These are phyloP conservation scores for Polytrichum formosum DNA, from an alignment of 225 moss, liverwort and hornwort species.

Conservation along the genomic window DNA sequence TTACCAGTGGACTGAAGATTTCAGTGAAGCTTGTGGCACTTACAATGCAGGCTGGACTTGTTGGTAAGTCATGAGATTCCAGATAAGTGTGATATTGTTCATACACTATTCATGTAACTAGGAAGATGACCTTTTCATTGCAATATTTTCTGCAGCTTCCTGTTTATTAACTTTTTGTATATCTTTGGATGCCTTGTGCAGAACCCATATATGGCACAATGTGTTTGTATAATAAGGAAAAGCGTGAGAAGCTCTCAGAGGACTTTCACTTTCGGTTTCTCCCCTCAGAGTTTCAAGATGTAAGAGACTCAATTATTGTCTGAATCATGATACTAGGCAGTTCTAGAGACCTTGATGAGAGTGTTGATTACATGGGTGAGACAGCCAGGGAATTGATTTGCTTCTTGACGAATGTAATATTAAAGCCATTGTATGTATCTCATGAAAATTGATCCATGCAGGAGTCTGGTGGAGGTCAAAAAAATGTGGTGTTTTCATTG, in stretches of 20 bases:
- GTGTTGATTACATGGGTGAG: no score
- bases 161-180: not conserved
- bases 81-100: conserved; percentile 5
- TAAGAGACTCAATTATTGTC: conserved; percentile 23
- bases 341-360: no score
- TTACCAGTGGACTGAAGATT: conserved; percentile 74
- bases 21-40: conserved; percentile 91
- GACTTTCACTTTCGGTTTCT: conserved; percentile 91
- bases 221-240: conserved; percentile 91
- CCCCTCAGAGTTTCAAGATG: conserved; percentile 91
- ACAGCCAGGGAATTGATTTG: not conserved
- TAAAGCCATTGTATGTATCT: no score
- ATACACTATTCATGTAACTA: not conserved
- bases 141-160: not conserved
- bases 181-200: conserved; percentile 37
- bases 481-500: conserved; percentile 78
- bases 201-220: conserved; percentile 94
- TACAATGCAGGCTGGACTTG: conserved; percentile 91
- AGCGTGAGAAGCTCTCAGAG: conserved; percentile 92
- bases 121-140: not conserved
- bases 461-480: conserved; percentile 63
- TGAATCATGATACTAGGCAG: no score
- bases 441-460: conserved; percentile 12
- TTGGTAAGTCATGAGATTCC: conserved; percentile 54
- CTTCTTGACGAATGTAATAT: no score